These are phyloP conservation scores for Mycena metata DNA, from an alignment of 768 basidiomycete genomes.

Conservation along the genomic window DNA sequence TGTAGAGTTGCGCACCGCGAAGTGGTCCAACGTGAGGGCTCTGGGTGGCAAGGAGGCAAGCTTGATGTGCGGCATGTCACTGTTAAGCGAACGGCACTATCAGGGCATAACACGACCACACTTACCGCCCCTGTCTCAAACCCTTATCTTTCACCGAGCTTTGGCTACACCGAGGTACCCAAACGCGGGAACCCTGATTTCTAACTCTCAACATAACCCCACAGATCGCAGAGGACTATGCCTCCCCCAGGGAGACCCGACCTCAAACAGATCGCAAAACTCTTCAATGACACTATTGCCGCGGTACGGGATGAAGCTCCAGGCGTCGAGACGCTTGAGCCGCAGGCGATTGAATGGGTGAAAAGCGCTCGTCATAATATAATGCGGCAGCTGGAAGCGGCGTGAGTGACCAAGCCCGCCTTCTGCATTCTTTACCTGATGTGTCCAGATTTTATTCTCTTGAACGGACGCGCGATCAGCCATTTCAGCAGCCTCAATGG, in stretches of 20 bases:
- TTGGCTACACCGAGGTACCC: no score
- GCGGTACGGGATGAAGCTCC: constrained; percentile 19
- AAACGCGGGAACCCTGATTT: no score
- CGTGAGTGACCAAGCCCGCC: not conserved
- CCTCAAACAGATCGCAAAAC: constrained; percentile 27
- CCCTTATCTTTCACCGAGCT: no score
- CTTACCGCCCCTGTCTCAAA: no score
- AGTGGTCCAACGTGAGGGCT: no score
- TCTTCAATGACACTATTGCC: constrained; percentile 31
- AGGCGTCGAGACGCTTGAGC: constrained; percentile 7
- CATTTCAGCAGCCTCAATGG: constrained; percentile 2
- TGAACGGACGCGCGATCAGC: not conserved
- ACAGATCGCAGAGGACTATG: no score
- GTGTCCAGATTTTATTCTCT: constrained; percentile 19
- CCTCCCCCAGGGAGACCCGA: constrained; percentile 3
- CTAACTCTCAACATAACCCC: no score
- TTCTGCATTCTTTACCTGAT: not conserved
- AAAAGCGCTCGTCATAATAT: constrained; percentile 26
- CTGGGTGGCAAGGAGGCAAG: no score
- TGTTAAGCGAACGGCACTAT: no score
- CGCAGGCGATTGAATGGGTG: constrained; percentile 29
- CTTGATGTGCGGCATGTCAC: no score
- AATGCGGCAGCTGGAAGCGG: constrained; percentile 32
- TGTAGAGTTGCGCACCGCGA: no score
- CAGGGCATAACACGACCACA: no score